Conservation (phyloP, 345 rosid species). For the Arabidopsis suecica region DNA sequence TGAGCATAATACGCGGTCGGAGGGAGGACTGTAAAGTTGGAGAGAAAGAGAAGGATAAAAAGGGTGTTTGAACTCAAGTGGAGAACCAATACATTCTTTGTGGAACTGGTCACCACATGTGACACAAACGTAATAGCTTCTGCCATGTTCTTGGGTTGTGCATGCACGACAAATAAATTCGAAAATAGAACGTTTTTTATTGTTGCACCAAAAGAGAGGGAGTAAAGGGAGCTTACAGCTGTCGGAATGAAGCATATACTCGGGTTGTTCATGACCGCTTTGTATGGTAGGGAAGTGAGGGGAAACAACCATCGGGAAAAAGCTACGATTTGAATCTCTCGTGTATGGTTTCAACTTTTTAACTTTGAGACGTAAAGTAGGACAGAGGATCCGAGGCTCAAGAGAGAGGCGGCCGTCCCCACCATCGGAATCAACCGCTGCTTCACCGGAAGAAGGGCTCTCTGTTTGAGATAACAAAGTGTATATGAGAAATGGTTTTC, state of each 20-base stretch:
- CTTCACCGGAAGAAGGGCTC: no score
- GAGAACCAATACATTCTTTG: no score
- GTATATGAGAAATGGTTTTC: neutral
- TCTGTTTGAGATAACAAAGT: no score
- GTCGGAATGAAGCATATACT: neutral
- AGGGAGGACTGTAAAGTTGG: neutral
- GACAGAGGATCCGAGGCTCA: neutral
- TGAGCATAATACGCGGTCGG: neutral
- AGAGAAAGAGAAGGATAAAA: no score
- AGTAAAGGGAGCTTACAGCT: neutral
- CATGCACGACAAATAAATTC: neutral
- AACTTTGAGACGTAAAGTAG: neutral
- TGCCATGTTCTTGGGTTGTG: neutral
- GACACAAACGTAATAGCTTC: neutral
- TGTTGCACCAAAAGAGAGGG: constrained; percentile 13
- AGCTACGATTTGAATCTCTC: no score
- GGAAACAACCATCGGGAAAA: neutral
- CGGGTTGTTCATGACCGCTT: neutral
- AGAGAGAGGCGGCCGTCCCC: no score
- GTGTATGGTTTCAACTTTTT: no score
- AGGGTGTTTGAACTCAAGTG: no score
- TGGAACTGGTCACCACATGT: neutral
- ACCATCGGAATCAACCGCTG: no score
- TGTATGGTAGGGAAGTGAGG: neutral
- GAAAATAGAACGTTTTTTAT: neutral